Percentiles rank a stretch among this genome's conserved stretches.
These are phyloP conservation scores for Acidomyces sp. DNA, from an alignment of 495 filamentous ascomycete species.

Conservation along the genomic window DNA sequence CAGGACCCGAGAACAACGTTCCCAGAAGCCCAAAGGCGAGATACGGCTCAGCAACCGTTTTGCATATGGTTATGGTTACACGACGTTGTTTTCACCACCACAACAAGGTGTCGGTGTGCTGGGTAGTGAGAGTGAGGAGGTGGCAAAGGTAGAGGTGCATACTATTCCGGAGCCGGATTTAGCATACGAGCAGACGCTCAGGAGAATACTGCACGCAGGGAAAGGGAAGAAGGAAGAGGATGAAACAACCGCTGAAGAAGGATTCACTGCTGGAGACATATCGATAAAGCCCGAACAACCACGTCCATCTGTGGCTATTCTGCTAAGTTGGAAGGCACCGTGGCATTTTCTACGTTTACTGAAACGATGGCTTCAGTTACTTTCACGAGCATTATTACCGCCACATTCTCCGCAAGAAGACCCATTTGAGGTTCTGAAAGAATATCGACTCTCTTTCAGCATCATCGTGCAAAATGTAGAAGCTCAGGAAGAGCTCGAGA, in stretches of 20 bases:
- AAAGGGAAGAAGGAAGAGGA: not conserved
- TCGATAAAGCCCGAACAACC: not conserved
- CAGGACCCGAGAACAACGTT: constrained; percentile 1
- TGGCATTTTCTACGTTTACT: constrained; percentile 11
- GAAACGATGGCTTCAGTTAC: constrained; percentile 11
- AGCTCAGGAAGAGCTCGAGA: constrained; percentile 16
- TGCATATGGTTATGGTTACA: constrained; percentile 19
- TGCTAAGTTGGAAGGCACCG: constrained; percentile 15
- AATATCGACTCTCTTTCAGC: constrained; percentile 7
- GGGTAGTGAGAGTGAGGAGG: constrained; percentile 16
- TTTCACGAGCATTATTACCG: constrained; percentile 8
- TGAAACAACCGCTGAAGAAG: constrained; percentile 4
- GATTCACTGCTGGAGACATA: not conserved
- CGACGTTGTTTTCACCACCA: constrained; percentile 15
- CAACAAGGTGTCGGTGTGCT: constrained; percentile 6
- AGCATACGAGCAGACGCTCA: constrained; percentile 12
- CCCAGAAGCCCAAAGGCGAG: constrained; percentile 6
- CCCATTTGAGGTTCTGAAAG: constrained; percentile 15
- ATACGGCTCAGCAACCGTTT: constrained; percentile 17
- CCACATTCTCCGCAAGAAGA: constrained; percentile 1
- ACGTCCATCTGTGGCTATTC: constrained; percentile 6
- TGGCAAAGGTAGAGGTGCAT: constrained; percentile 16
- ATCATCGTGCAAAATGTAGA: constrained; percentile 16
- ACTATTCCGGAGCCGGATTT: constrained; percentile 12
- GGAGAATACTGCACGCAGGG: constrained; percentile 5